These are phyloP conservation scores for Dictyostelium purpureum DNA, from an alignment of 78 protist species.

Conservation along the genomic window DNA sequence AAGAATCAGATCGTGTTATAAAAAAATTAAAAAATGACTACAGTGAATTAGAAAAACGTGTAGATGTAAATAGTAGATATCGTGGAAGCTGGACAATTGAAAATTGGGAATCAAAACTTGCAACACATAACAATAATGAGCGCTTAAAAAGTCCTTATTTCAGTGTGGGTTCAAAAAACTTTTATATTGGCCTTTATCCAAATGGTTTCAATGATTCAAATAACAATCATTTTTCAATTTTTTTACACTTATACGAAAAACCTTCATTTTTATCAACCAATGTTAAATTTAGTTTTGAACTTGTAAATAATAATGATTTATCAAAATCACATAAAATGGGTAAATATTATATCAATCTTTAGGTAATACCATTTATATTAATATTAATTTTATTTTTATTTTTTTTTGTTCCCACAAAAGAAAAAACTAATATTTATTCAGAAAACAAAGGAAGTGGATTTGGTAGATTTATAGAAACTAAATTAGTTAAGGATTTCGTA, in stretches of 20 bases:
- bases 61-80: background rate
- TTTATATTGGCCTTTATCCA: constrained; percentile 2
- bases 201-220: constrained; percentile 16
- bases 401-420: background rate
- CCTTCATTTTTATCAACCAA: background rate
- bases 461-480: background rate
- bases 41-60: background rate
- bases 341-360: background rate
- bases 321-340: background rate
- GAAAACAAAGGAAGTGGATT: constrained; percentile 4
- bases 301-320: background rate
- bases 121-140: background rate
- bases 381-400: background rate
- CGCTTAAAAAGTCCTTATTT: background rate
- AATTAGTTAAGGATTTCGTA: background rate
- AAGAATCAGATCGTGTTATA: background rate
- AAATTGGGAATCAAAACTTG: background rate
- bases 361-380: background rate
- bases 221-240: background rate
- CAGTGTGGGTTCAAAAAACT: constrained; percentile 1
- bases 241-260: constrained; percentile 9
- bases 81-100: constrained; percentile 1
- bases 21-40: background rate
- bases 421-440: background rate
- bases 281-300: background rate